A percentile compares a stretch with the other conserved stretches of the same genome.
Evolutionary conservation across 2,329 filamentous ascomycete genomes (phyloP).

Genomic region (Mariannaea elegans): DNA sequence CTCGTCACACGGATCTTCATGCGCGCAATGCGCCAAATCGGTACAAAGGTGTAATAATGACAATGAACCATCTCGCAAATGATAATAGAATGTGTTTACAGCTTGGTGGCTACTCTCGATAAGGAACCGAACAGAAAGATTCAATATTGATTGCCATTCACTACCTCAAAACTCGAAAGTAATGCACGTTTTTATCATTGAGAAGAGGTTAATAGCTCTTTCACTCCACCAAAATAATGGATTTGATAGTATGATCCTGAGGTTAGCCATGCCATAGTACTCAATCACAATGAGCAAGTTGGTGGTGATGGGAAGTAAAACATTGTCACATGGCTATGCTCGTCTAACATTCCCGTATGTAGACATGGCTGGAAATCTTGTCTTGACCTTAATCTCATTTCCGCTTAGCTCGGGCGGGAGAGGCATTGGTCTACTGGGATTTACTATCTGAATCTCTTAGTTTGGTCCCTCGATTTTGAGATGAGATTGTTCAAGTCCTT

Average conservation of each 20-base stretch:
- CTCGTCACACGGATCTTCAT: conserved; percentile 30
- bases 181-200: too few species aligned
- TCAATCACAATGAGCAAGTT: too few species aligned
- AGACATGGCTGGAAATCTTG: conserved; percentile 30
- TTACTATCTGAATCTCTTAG: too few species aligned
- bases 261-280: too few species aligned
- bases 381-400: conserved; percentile 34
- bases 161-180: conserved; percentile 23
- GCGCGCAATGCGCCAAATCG: conserved; percentile 18
- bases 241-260: too few species aligned
- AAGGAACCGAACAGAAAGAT: background rate
- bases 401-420: conserved; percentile 31
- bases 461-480: background rate
- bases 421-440: conserved; percentile 24
- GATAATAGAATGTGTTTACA: conserved; percentile 1
- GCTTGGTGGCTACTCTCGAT: background rate
- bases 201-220: too few species aligned
- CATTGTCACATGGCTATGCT: conserved; percentile 36
- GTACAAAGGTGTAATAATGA: conserved; percentile 11
- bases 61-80: background rate
- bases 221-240: conserved; percentile 9
- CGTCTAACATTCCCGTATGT: conserved; percentile 40
- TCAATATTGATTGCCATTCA: conserved; percentile 5
- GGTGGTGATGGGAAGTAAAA: conserved; percentile 19
- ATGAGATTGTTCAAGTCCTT: background rate